Base-by-base conservation (phyloP, 805 yeast genomes). In the Kurtzmaniella cleridarum region DNA sequence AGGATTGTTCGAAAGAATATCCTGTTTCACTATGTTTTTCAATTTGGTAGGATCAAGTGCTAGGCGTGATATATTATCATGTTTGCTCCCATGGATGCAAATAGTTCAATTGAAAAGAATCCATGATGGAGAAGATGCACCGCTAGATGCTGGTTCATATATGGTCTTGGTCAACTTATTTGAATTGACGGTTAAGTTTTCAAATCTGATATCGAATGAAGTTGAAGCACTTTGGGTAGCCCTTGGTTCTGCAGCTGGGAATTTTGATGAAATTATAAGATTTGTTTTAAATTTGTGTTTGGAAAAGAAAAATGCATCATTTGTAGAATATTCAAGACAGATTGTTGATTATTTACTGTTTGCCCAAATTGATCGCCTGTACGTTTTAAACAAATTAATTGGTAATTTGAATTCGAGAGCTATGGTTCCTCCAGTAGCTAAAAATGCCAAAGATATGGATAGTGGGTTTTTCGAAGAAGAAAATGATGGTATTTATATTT, bases 151-250 rank as follows among this genome's bases (percentile, higher is more conserved):
- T 1, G 38, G 61, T 1, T 62, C 69, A 1, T 57, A 72, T 36
- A 87, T 90, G 95, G 87, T 88, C 2, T 53, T 91, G 47, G 76
- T 75, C 44, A 89, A 90, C 46, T 62, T 91, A 39, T 78, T 90
- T 56, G 97, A 87, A 48, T 82, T 93, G 30, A 88, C 97, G 0
- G 78, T 88, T 28, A 78, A 78, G 42, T 85, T 82, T 49, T 78
- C 90, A 37, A 81, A 82, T 34, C 68, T 71, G 11, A 78, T 87
- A 48, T 86, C 87, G 32, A 84, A 83, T 50, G 98, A 89, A 50
- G 87, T 93, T 9, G 97, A 90, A 57, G 95, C 95, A 0, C 60
- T 93, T 16, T 93, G 99, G 99, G 88, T 86, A 4, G 91, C 97
- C 0, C 66, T 93, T n/a, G 96, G 95, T 1, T 73, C 75, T n/a